Percentiles rank a stretch among this genome's conserved stretches.
Conservation (phyloP, 1,139 yeast genomes). For the Entelexis paramagnoliae region DNA sequence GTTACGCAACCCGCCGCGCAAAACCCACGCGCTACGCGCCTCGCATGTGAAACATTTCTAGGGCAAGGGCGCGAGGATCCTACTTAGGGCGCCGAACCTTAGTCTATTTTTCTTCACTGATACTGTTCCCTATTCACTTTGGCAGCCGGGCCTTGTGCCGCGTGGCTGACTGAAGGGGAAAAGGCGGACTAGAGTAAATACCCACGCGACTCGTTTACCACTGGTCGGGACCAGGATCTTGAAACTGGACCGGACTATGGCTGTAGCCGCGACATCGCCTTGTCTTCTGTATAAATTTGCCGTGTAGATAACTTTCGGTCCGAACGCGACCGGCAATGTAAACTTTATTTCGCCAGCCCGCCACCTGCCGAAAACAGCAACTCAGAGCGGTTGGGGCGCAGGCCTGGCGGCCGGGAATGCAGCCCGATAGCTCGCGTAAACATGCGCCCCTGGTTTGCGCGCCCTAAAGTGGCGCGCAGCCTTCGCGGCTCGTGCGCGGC, state of each 20-base stretch:
- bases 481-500: too few relatives aligned
- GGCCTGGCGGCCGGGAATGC: too few relatives aligned
- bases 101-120: slow-evolving; percentile 26
- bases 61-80: slow-evolving; percentile 3
- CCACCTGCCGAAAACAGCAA: neutral
- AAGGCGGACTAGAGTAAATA: slow-evolving; percentile 26
- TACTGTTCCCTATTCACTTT: slow-evolving; percentile 31
- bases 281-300: neutral
- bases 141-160: slow-evolving; percentile 16
- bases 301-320: neutral
- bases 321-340: neutral
- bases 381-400: neutral
- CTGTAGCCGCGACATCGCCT: slow-evolving; percentile 19
- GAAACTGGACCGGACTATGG: slow-evolving; percentile 18
- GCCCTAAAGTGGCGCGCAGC: neutral
- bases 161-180: slow-evolving; percentile 30
- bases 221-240: slow-evolving; percentile 13
- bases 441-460: neutral
- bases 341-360: neutral
- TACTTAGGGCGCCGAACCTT: neutral
- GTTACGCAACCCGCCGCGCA: too few relatives aligned
- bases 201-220: slow-evolving; percentile 22
- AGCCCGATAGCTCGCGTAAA: neutral
- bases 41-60: neutral
- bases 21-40: neutral